A percentile compares a stretch with the other conserved stretches of the same genome.
These are phyloP conservation scores for Lophium mytilinum DNA, from an alignment of 495 filamentous ascomycete species.

Conservation along the genomic window DNA sequence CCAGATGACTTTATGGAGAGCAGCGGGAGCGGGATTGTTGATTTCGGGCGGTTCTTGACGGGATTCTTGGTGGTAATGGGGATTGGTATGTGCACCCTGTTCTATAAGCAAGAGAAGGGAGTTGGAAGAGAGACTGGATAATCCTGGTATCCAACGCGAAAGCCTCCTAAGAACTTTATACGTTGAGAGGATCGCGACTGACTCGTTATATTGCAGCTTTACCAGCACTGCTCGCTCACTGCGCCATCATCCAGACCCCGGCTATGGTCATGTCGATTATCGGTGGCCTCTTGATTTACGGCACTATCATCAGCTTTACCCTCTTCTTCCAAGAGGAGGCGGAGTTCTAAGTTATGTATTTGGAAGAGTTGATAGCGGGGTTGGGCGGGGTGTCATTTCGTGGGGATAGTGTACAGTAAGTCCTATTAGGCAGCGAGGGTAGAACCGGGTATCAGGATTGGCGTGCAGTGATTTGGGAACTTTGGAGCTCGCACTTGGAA, in stretches of 20 bases:
- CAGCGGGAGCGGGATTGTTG: slow-evolving; percentile 67
- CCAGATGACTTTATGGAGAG: slow-evolving; percentile 97
- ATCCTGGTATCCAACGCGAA: background rate
- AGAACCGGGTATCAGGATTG: no score
- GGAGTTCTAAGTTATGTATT: slow-evolving; percentile 49
- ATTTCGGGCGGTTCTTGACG: slow-evolving; percentile 89
- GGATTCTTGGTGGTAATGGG: slow-evolving; percentile 98
- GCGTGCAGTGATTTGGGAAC: no score
- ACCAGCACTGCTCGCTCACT: slow-evolving; percentile 84
- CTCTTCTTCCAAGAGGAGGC: slow-evolving; percentile 98
- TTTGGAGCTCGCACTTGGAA: no score
- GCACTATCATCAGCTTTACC: slow-evolving; percentile 92
- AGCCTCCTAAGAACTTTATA: background rate
- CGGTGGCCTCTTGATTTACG: slow-evolving; percentile 90
- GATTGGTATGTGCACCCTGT: slow-evolving; percentile 61
- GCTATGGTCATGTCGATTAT: slow-evolving; percentile 94
- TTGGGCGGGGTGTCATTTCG: no score
- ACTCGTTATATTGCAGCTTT: slow-evolving; percentile 53
- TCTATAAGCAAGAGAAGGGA: background rate
- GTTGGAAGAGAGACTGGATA: background rate
- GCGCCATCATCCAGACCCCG: slow-evolving; percentile 64
- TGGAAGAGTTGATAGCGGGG: background rate
- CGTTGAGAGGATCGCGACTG: slow-evolving; percentile 7
- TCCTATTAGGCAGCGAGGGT: no score
- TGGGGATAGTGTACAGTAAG: no score